Conservation (phyloP, 2,329 filamentous ascomycete genomes). For the Harringtonia lauricola region DNA sequence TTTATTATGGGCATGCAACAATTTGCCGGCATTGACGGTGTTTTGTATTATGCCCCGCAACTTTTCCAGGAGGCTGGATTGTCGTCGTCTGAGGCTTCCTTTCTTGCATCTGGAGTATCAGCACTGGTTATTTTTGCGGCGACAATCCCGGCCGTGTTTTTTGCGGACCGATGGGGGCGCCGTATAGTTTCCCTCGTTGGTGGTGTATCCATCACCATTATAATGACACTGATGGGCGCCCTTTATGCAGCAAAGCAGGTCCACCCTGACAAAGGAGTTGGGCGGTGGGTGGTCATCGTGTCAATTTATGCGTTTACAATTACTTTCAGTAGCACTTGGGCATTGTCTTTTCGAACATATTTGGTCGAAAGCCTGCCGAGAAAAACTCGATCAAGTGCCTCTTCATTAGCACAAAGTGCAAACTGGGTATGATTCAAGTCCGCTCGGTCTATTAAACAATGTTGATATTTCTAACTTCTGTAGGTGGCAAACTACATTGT, state of each 20-base stretch:
- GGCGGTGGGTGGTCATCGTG: slow-evolving; percentile 38
- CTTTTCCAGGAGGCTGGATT: slow-evolving; percentile 50
- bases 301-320: slow-evolving; percentile 38
- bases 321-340: slow-evolving; percentile 37
- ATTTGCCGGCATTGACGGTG: slow-evolving; percentile 46
- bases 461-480: background rate
- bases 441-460: background rate
- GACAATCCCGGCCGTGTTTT: slow-evolving; percentile 41
- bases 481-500: slow-evolving; percentile 33
- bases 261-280: slow-evolving; percentile 23
- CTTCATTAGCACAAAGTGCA: slow-evolving; percentile 39
- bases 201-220: slow-evolving; percentile 35
- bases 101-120: slow-evolving; percentile 48
- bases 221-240: slow-evolving; percentile 42
- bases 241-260: slow-evolving; percentile 34
- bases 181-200: slow-evolving; percentile 40
- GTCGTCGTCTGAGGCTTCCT: slow-evolving; percentile 35
- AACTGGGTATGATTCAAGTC: slow-evolving; percentile 31
- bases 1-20: slow-evolving; percentile 51
- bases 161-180: slow-evolving; percentile 45
- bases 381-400: slow-evolving; percentile 41
- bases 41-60: slow-evolving; percentile 50
- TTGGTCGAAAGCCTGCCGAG: slow-evolving; percentile 45
- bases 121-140: slow-evolving; percentile 43
- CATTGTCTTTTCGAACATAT: slow-evolving; percentile 40